phyloP scores from a whole-genome alignment of 306 rosid genomes.

The Trichosanthes cucumerina region DNA sequence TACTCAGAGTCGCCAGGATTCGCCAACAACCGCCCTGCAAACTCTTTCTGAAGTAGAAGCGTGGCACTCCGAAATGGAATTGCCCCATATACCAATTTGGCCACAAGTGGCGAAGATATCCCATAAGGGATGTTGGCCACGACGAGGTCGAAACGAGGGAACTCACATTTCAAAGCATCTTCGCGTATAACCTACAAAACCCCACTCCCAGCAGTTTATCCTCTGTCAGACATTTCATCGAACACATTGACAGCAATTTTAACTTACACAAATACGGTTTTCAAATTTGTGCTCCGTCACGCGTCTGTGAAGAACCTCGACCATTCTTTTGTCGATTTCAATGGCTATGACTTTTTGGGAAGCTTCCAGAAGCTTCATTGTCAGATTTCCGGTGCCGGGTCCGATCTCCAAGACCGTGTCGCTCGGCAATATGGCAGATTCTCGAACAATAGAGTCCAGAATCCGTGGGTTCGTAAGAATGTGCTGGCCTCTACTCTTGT shows the following conservation, averaged over 20 bases:
- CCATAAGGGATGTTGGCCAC: slow-evolving; percentile 87
- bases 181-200: slow-evolving; percentile 48
- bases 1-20: slow-evolving; percentile 64
- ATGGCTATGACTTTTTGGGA: slow-evolving; percentile 51
- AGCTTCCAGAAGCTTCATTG: slow-evolving; percentile 67
- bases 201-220: slow-evolving; percentile 13
- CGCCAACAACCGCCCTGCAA: slow-evolving; percentile 67
- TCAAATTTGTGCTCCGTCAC: slow-evolving; percentile 17
- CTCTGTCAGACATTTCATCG: slow-evolving; percentile 33
- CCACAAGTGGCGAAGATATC: slow-evolving; percentile 71
- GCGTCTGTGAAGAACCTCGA: slow-evolving; percentile 55
- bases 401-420: slow-evolving; percentile 97
- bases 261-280: slow-evolving; percentile 38
- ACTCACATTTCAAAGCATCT: slow-evolving; percentile 59
- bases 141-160: slow-evolving; percentile 65
- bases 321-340: slow-evolving; percentile 73
- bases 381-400: slow-evolving; percentile 93
- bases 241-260: slow-evolving; percentile 8
- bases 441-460: slow-evolving; percentile 50
- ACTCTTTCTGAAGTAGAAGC: slow-evolving; percentile 86
- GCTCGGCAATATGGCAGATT: slow-evolving; percentile 49
- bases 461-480: slow-evolving; percentile 61
- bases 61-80: slow-evolving; percentile 59
- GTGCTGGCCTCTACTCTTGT: slow-evolving; percentile 86
- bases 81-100: slow-evolving; percentile 45